phyloP scores from a whole-genome alignment of 2,329 filamentous ascomycete genomes.

The Monosporascus sp. region DNA sequence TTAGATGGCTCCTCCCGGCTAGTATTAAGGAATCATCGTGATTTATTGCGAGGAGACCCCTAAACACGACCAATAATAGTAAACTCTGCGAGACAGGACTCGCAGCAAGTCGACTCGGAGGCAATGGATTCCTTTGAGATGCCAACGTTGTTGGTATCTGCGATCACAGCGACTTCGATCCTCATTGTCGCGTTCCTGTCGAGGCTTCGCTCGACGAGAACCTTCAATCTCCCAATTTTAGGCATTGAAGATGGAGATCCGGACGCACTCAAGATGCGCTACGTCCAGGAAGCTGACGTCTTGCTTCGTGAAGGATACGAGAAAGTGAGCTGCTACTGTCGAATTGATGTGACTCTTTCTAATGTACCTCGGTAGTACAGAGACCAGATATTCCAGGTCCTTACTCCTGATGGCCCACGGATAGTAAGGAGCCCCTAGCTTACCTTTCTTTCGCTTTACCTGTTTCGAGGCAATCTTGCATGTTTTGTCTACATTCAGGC shows the following conservation, averaged over 20 bases:
- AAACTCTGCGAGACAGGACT: too few relatives aligned
- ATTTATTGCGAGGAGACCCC: too few relatives aligned
- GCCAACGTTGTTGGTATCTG: constrained; percentile 11
- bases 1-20: too few relatives aligned
- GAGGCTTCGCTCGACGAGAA: constrained; percentile 7
- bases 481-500: too few relatives aligned
- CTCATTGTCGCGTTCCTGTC: constrained; percentile 10
- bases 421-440: constrained; percentile 1
- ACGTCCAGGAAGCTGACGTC: constrained; percentile 21
- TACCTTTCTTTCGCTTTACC: neutral
- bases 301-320: constrained; percentile 22
- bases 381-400: constrained; percentile 22
- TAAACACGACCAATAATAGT: too few relatives aligned
- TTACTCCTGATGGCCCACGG: constrained; percentile 22
- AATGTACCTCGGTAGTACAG: constrained; percentile 14
- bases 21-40: too few relatives aligned
- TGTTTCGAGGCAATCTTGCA: too few relatives aligned
- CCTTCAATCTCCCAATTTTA: constrained; percentile 16
- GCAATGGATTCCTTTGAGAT: constrained; percentile 11
- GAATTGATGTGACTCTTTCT: neutral
- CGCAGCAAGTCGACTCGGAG: neutral
- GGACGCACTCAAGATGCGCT: constrained; percentile 18
- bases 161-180: constrained; percentile 6
- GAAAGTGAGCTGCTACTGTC: constrained; percentile 7
- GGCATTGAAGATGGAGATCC: constrained; percentile 13